These are phyloP conservation scores for Globisporangium okanoganense DNA, from an alignment of 352 stramenopile genomes.

Conservation along the genomic window DNA sequence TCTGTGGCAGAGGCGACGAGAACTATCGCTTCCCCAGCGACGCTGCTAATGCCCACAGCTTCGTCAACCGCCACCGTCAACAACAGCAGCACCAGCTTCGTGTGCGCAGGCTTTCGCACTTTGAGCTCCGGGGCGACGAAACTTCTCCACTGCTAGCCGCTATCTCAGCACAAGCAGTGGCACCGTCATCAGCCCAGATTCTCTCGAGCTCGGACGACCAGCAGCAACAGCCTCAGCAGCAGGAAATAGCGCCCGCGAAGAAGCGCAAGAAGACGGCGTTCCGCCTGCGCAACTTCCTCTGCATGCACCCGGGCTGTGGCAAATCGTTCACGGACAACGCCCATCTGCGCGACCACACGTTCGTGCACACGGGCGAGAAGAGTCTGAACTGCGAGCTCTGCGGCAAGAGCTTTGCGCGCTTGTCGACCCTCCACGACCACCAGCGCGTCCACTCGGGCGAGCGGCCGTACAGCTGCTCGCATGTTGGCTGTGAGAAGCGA, in stretches of 20 bases:
- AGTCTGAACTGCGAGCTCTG: constrained; percentile 43
- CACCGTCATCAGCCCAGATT: not conserved
- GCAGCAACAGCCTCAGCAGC: not conserved
- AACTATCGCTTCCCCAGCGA: constrained; percentile 3
- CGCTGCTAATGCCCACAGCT: not conserved
- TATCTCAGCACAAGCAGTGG: not conserved
- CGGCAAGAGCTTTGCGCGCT: constrained; percentile 45
- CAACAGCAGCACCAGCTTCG: constrained; percentile 3
- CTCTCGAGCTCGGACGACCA: not conserved
- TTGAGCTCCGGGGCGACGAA: constrained; percentile 6
- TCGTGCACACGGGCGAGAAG: constrained; percentile 74
- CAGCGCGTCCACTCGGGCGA: constrained; percentile 69
- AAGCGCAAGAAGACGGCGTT: constrained; percentile 44
- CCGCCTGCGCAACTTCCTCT: constrained; percentile 67
- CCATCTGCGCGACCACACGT: constrained; percentile 62
- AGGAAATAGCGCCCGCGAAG: constrained; percentile 4
- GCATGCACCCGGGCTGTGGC: constrained; percentile 57
- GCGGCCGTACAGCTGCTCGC: constrained; percentile 55
- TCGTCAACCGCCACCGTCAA: not conserved
- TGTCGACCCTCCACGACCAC: constrained; percentile 59
- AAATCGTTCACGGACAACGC: constrained; percentile 73
- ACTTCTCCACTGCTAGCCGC: not conserved
- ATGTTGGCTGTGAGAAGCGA: constrained; percentile 21
- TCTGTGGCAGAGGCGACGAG: not conserved
- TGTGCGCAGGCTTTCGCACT: constrained; percentile 2